A percentile compares a stretch with the other conserved stretches of the same genome.
These are phyloP conservation scores for Eucalyptus marginata DNA, from an alignment of 345 rosid genomes.

Conservation along the genomic window DNA sequence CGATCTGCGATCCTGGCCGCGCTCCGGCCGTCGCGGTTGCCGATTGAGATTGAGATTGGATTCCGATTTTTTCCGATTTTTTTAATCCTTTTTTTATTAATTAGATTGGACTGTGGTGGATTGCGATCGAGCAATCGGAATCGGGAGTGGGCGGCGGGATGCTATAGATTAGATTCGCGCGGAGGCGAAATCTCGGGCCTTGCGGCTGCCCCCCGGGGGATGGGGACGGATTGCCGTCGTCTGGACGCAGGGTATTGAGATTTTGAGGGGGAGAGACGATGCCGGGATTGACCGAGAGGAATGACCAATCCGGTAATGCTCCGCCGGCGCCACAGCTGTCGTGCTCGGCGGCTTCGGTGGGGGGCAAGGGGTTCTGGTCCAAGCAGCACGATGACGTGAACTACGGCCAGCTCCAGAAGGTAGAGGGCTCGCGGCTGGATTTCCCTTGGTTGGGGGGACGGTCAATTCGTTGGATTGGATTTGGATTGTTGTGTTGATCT, in stretches of 20 bases:
- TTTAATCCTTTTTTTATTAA: not conserved
- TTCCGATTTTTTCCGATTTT: not conserved
- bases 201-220: not conserved
- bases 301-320: conserved; percentile 46
- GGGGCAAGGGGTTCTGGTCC: conserved; percentile 62
- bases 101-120: not conserved
- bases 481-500: not conserved
- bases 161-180: not conserved
- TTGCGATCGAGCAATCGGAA: not conserved
- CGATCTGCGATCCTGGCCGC: not conserved
- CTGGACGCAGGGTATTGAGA: not conserved
- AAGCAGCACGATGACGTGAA: conserved; percentile 52
- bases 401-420: conserved; percentile 83
- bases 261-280: conserved; percentile 10
- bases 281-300: conserved; percentile 74
- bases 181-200: not conserved
- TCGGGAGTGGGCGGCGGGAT: not conserved
- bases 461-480: not conserved
- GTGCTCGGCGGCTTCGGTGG: not conserved
- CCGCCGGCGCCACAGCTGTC: not conserved
- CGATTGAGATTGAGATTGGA: not conserved
- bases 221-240: not conserved
- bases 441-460: not conserved
- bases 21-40: not conserved
- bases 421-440: not conserved